A percentile compares a stretch with the other conserved stretches of the same genome.
Evolutionary conservation across 2,329 filamentous ascomycete species (phyloP).

Genomic region (Aspergillus niger): DNA sequence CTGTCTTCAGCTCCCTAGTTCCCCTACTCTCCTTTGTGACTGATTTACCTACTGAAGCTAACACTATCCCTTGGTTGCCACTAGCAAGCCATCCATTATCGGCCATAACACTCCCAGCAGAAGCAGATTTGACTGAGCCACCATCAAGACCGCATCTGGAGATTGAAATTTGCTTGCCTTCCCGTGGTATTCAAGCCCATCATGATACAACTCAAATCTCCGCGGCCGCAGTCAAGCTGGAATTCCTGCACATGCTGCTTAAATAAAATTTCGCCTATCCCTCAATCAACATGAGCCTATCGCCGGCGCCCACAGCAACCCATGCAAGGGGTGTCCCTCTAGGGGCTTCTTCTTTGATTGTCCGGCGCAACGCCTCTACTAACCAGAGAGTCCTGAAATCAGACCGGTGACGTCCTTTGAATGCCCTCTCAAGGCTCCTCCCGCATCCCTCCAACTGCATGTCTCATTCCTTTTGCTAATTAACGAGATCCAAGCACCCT

Average conservation of each 20-base stretch:
- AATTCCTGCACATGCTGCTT: conserved; percentile 22
- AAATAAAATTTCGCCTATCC: conserved; percentile 21
- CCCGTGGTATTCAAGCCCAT: conserved; percentile 17
- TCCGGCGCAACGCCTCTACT: conserved; percentile 26
- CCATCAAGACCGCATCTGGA: conserved; percentile 8
- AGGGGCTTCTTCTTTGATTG: conserved; percentile 28
- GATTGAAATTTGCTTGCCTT: conserved; percentile 11
- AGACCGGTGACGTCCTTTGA: conserved; percentile 22
- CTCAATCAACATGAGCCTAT: conserved; percentile 26
- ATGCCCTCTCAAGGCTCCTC: conserved; percentile 20
- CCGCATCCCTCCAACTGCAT: conserved; percentile 26
- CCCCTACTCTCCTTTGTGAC: conserved; percentile 18
- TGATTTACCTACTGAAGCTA: neutral
- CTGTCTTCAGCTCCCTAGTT: conserved; percentile 1
- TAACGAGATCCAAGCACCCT: conserved; percentile 31
- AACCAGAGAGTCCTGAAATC: conserved; percentile 14
- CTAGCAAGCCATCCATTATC: neutral
- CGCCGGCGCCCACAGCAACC: conserved; percentile 22
- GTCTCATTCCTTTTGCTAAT: conserved; percentile 35
- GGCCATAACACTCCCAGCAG: neutral
- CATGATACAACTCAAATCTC: conserved; percentile 15
- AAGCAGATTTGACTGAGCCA: neutral
- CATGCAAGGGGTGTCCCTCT: conserved; percentile 32
- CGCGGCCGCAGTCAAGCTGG: conserved; percentile 12
- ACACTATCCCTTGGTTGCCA: neutral